phyloP scores from a whole-genome alignment of 805 yeast species.

The Candida odintsovae region DNA sequence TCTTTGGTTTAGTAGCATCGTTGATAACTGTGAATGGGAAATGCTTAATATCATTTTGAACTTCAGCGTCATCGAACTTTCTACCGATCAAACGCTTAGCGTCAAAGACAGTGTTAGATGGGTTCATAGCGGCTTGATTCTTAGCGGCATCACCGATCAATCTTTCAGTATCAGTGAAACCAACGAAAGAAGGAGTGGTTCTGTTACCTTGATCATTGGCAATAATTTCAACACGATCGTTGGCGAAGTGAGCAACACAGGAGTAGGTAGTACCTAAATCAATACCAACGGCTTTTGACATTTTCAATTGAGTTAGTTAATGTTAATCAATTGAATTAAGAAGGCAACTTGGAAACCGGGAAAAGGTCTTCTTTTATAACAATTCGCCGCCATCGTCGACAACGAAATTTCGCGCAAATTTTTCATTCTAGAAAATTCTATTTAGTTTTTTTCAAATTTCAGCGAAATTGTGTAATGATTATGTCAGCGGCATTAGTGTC shows the following conservation, averaged over 20 bases:
- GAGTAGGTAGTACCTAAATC: slow-evolving; percentile 90
- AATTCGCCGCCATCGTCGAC: not conserved
- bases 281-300: slow-evolving; percentile 37
- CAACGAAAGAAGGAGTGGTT: slow-evolving; percentile 94
- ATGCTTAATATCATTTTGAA: slow-evolving; percentile 71
- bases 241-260: slow-evolving; percentile 91
- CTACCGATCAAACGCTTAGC: slow-evolving; percentile 94
- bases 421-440: not conserved
- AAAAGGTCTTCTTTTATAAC: not conserved
- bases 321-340: not conserved
- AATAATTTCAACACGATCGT: slow-evolving; percentile 89
- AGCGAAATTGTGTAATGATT: not conserved
- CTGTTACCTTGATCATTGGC: slow-evolving; percentile 99
- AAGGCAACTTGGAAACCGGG: not conserved
- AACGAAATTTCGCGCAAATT: not conserved
- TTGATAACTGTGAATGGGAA: slow-evolving; percentile 77
- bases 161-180: slow-evolving; percentile 83
- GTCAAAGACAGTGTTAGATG: slow-evolving; percentile 83
- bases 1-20: slow-evolving; percentile 67
- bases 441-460: not conserved
- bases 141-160: slow-evolving; percentile 47
- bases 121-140: slow-evolving; percentile 95
- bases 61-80: slow-evolving; percentile 73
- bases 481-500: not conserved
- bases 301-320: not conserved